These are phyloP conservation scores for Trichoderma lentiforme DNA, from an alignment of 2,329 filamentous ascomycete genomes.

Conservation along the genomic window DNA sequence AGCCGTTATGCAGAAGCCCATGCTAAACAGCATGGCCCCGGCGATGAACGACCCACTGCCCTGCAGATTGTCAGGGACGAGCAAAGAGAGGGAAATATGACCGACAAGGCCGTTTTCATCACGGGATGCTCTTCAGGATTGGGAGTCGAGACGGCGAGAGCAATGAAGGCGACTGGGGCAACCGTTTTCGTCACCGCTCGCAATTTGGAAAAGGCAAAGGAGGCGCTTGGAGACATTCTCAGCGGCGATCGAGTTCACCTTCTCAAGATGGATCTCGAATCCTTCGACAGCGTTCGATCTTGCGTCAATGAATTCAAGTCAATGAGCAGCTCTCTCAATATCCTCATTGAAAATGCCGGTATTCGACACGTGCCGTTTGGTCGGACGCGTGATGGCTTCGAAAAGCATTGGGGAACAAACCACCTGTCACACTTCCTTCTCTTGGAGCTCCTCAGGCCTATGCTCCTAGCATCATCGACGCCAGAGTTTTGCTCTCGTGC, in stretches of 20 bases:
- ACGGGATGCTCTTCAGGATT: constrained; percentile 44
- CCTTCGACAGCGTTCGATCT: constrained; percentile 26
- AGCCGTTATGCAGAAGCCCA: constrained; percentile 29
- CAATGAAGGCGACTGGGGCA: constrained; percentile 38
- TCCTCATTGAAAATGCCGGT: constrained; percentile 46
- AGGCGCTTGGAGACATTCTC: constrained; percentile 22
- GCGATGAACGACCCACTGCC: constrained; percentile 41
- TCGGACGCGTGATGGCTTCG: constrained; percentile 39
- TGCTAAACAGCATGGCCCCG: constrained; percentile 34
- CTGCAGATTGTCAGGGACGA: constrained; percentile 39
- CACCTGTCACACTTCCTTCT: constrained; percentile 44
- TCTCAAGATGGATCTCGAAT: constrained; percentile 27
- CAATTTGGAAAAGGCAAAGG: constrained; percentile 25
- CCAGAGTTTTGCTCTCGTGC: constrained; percentile 29
- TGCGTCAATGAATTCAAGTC: constrained; percentile 23
- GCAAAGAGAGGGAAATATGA: constrained; percentile 30
- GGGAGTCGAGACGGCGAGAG: constrained; percentile 43
- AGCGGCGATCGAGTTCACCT: constrained; percentile 21
- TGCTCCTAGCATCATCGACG: constrained; percentile 32
- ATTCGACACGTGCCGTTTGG: constrained; percentile 38
- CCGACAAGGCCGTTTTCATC: constrained; percentile 40
- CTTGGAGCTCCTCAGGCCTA: constrained; percentile 38
- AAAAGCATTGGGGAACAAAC: constrained; percentile 43
- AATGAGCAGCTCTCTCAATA: constrained; percentile 24
- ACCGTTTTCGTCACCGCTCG: constrained; percentile 27